Percentiles rank a stretch among this genome's conserved stretches.
Conservation (phyloP, 176 grass and related monocot species). For the Microstegium vimineum region DNA sequence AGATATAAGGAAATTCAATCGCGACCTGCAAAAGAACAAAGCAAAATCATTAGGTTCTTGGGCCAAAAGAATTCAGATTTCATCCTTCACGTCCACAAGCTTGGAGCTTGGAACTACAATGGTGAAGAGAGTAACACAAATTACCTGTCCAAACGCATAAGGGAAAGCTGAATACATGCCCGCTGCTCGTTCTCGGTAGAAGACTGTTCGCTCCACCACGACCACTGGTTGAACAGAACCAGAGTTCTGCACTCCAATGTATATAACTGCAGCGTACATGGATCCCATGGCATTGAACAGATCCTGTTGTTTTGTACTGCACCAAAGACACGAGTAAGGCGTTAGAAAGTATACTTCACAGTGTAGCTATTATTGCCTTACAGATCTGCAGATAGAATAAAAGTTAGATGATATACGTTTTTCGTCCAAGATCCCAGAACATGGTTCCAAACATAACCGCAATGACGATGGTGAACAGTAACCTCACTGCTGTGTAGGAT, state of each 20-base stretch:
- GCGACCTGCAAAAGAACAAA: conserved; percentile 45
- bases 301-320: conserved; percentile 55
- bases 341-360: conserved; percentile 18
- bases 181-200: conserved; percentile 84
- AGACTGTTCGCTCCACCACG: conserved; percentile 76
- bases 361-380: background rate
- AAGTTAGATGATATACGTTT: conserved; percentile 44
- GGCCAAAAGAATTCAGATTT: background rate
- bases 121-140: background rate
- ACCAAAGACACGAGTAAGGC: background rate
- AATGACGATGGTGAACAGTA: conserved; percentile 61
- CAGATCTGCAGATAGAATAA: background rate
- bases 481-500: conserved; percentile 65
- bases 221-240: conserved; percentile 80
- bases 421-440: conserved; percentile 70
- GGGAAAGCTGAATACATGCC: conserved; percentile 96
- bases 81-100: background rate
- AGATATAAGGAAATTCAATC: conserved; percentile 70
- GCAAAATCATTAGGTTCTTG: conserved; percentile 10
- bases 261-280: conserved; percentile 83
- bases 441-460: conserved; percentile 74
- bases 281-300: conserved; percentile 87
- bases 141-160: conserved; percentile 92
- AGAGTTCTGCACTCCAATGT: conserved; percentile 71
- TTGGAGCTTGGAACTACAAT: background rate